Conservation (phyloP, 805 yeast genomes). For the Yarrowia keelungensis region DNA sequence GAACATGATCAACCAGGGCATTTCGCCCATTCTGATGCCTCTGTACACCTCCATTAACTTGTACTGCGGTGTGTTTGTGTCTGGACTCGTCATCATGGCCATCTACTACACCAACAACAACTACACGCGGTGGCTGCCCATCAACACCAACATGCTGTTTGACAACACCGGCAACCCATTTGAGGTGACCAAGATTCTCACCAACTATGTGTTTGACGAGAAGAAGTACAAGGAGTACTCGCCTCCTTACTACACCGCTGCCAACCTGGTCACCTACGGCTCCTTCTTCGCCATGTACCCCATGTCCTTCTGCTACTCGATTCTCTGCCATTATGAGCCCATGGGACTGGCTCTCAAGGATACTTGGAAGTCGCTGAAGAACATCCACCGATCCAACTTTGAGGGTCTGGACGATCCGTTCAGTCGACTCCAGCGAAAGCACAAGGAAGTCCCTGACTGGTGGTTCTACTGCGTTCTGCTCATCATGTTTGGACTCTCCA, state of each 20-base stretch:
- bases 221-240: not conserved
- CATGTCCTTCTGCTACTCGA: not conserved
- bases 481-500: conserved; percentile 52
- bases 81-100: not conserved
- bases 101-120: conserved; percentile 62
- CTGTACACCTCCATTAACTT: not conserved
- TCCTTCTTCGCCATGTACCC: not conserved
- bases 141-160: conserved; percentile 59
- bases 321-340: not conserved
- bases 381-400: not conserved
- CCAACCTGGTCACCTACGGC: not conserved
- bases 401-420: conserved; percentile 42
- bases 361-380: not conserved
- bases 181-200: not conserved
- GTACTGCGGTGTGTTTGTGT: not conserved
- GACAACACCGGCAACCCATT: conserved; percentile 47
- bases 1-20: conserved; percentile 54
- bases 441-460: conserved; percentile 77
- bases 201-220: not conserved
- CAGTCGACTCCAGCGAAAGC: conserved; percentile 55
- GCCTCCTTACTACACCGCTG: conserved; percentile 65
- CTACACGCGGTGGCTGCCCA: conserved; percentile 67
- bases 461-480: conserved; percentile 63
- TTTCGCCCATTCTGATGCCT: not conserved
- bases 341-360: not conserved